A percentile compares a stretch with the other conserved stretches of the same genome.
Conservation (phyloP, 371 early-diverging fungal genomes). For the Mortierella sp. region DNA sequence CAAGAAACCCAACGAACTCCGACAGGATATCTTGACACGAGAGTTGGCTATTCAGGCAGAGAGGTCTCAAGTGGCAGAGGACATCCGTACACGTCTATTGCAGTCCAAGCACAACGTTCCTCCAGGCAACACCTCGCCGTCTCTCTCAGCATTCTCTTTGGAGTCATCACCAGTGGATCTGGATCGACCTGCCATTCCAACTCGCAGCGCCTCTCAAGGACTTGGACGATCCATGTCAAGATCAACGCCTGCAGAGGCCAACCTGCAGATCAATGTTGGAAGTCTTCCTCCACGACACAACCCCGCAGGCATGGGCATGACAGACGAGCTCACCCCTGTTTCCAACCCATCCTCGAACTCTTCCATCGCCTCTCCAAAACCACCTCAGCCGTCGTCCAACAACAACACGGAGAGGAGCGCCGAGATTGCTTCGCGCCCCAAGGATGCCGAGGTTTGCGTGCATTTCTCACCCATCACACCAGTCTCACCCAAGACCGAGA, state of each 20-base stretch:
- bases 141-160: conserved; percentile 26
- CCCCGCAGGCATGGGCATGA: neutral
- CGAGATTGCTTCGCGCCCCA: conserved; percentile 34
- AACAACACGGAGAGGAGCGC: conserved; percentile 12
- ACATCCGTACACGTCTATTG: conserved; percentile 27
- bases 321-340: conserved; percentile 44
- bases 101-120: conserved; percentile 24
- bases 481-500: conserved; percentile 43
- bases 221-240: conserved; percentile 48
- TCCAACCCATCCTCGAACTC: conserved; percentile 45
- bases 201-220: conserved; percentile 47
- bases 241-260: conserved; percentile 7
- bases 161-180: conserved; percentile 49
- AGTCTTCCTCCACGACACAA: conserved; percentile 25
- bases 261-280: conserved; percentile 40
- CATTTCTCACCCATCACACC: conserved; percentile 51
- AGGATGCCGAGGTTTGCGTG: conserved; percentile 45
- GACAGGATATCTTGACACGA: conserved; percentile 38
- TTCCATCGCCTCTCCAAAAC: conserved; percentile 38
- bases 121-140: neutral
- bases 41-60: conserved; percentile 47
- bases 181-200: conserved; percentile 45
- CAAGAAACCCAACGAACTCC: conserved; percentile 39
- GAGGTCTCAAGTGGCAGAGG: conserved; percentile 38
- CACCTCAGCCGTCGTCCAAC: conserved; percentile 9